Base-by-base conservation (phyloP, 768 basidiomycete genomes). In the Fomitopsis serialis region DNA sequence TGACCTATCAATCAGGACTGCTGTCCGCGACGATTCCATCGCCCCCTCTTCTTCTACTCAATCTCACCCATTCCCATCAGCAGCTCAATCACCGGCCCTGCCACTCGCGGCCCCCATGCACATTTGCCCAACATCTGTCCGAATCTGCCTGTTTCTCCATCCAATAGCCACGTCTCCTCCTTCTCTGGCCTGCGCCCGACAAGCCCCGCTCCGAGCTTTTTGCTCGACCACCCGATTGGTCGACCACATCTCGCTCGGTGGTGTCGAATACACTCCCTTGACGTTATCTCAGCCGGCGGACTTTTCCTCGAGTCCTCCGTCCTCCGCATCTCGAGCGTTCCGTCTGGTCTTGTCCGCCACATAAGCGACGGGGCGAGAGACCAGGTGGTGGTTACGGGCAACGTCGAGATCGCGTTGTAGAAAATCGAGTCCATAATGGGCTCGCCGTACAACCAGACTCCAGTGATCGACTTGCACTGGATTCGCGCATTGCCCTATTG, bases 201-300 rank as follows among this genome's bases (percentile, higher is more conserved):
- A 45, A 55, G 36, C 54, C 58, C 61, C 78, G 75, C 69, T 69
- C 79, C 77, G 76, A 77, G 61, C 62, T 65, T 60, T 63, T 53
- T 66, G 58, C 66, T 68, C 58, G 61, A 58, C 54, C 58, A 65
- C 72, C 81, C 78, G 78, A 80, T 80, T 80, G 74, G 76, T 62
- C 53, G 37, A 45, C 58, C 52, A 55, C 59, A 61, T 55, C 56
- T 48, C 54, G 45, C 58, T 64, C 40, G 22, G 51, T 29, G 48
- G 27, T 25, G 48, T 54, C 42, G 29, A 52, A 51, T 35, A 35
- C 54, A 42, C 36, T 27, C 36, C 56, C 44, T 57, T 63, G 60
- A 63, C 61, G 63, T 65, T 58, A 63, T 71, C 73, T 71, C 69
- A 67, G n/a, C 75, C 78, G 75, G 71, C 74, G 74, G 72, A 74